phyloP scores from a whole-genome alignment of 2,329 filamentous ascomycete species.

The Ophiostoma sp. region DNA sequence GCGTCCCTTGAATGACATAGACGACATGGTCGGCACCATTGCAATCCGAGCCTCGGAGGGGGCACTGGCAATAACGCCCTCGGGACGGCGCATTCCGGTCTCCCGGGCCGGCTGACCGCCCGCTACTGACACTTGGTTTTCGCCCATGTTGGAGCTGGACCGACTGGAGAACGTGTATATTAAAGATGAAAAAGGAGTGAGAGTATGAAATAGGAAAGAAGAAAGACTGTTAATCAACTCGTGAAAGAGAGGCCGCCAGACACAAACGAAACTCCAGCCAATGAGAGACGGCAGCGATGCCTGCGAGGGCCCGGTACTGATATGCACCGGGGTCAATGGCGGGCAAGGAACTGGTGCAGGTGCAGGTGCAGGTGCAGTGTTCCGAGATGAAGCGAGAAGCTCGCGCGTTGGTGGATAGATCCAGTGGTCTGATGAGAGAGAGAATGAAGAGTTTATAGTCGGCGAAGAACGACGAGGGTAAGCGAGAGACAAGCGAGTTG shows the following conservation, averaged over 20 bases:
- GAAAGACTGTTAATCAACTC: background rate
- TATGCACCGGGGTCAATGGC: background rate
- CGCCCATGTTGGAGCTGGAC: background rate
- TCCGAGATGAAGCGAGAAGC: background rate
- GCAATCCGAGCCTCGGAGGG: slow-evolving; percentile 38
- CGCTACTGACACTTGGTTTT: background rate
- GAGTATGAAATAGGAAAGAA: background rate
- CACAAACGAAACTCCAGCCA: background rate
- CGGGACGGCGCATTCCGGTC: slow-evolving; percentile 16
- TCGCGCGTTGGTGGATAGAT: background rate
- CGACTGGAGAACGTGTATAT: no score
- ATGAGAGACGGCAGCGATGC: background rate
- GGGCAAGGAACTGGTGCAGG: background rate
- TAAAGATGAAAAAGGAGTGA: background rate
- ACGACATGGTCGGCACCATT: slow-evolving; percentile 25
- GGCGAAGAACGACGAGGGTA: background rate
- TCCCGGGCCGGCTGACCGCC: background rate
- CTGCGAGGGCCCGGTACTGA: background rate
- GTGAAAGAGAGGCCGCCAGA: background rate
- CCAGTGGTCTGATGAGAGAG: background rate
- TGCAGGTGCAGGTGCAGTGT: background rate
- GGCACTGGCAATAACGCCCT: slow-evolving; percentile 30
- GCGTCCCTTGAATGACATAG: background rate
- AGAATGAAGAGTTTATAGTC: background rate
- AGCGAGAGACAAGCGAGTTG: background rate